Percentiles rank a stretch among this genome's conserved stretches.
phyloP scores from a whole-genome alignment of 2,329 filamentous ascomycete species.

The Talaromyces marneffei region DNA sequence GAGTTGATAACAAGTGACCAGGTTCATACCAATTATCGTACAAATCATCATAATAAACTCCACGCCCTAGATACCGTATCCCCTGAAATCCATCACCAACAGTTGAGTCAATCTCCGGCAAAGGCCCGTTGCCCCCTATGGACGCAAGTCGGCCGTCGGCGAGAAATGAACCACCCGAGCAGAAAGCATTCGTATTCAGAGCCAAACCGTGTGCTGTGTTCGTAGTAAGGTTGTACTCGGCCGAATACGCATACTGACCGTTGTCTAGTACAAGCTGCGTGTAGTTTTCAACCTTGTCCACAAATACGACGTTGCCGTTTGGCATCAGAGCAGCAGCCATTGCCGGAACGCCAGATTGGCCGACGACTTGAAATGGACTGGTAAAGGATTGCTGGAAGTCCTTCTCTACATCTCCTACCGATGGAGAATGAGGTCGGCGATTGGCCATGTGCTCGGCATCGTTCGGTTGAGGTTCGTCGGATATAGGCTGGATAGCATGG shows the following conservation, averaged over 20 bases:
- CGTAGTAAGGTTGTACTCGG: slow-evolving; percentile 52
- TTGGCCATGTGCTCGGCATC: slow-evolving; percentile 17
- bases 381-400: slow-evolving; percentile 25
- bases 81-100: slow-evolving; percentile 55
- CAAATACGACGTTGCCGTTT: slow-evolving; percentile 55
- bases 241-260: slow-evolving; percentile 54
- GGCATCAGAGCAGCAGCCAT: slow-evolving; percentile 58
- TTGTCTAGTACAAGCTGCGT: slow-evolving; percentile 51
- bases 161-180: slow-evolving; percentile 55
- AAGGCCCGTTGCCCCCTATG: slow-evolving; percentile 54
- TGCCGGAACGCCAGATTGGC: slow-evolving; percentile 55
- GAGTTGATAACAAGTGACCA: slow-evolving; percentile 49
- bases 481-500: neutral
- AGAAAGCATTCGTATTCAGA: slow-evolving; percentile 57
- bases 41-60: slow-evolving; percentile 43
- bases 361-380: slow-evolving; percentile 46
- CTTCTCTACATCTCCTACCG: neutral
- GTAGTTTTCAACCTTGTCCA: slow-evolving; percentile 61
- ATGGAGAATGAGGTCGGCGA: neutral
- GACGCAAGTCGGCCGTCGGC: slow-evolving; percentile 52
- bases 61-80: slow-evolving; percentile 51
- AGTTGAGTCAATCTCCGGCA: slow-evolving; percentile 52
- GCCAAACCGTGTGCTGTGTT: slow-evolving; percentile 44
- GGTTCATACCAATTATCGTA: slow-evolving; percentile 52
- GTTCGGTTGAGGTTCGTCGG: neutral